A percentile compares a stretch with the other conserved stretches of the same genome.
Evolutionary conservation across 129 eudicot species (phyloP).

Genomic region (Tagetes erecta): DNA sequence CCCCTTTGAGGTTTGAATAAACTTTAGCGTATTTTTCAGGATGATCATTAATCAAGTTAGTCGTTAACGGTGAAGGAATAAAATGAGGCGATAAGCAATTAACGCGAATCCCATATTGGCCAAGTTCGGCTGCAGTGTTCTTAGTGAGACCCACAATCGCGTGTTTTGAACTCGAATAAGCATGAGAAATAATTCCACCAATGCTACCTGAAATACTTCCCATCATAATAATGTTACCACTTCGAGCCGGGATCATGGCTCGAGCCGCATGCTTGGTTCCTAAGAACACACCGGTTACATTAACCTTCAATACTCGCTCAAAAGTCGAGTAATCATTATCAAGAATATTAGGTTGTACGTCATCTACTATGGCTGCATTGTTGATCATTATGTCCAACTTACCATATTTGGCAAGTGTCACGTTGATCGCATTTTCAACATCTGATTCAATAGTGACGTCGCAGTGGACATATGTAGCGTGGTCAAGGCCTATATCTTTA

Average conservation of each 20-base stretch:
- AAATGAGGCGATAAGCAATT: conserved; percentile 38
- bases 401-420: conserved; percentile 17
- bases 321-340: neutral
- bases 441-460: conserved; percentile 26
- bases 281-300: conserved; percentile 15
- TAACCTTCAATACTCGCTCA: conserved; percentile 22
- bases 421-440: conserved; percentile 16
- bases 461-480: neutral
- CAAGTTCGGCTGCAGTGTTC: conserved; percentile 33
- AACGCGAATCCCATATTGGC: conserved; percentile 39
- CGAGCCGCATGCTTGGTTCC: conserved; percentile 32
- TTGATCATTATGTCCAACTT: conserved; percentile 38
- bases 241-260: conserved; percentile 23
- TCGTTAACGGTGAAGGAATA: conserved; percentile 8
- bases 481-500: conserved; percentile 26
- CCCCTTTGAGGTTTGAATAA: conserved; percentile 36
- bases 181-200: conserved; percentile 21
- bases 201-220: conserved; percentile 24
- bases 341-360: conserved; percentile 14
- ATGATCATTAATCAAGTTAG: neutral
- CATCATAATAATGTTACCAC: conserved; percentile 25
- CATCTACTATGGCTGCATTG: conserved; percentile 30
- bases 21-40: neutral
- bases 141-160: conserved; percentile 36
- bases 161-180: conserved; percentile 39